Evolutionary conservation across 2,329 filamentous ascomycete species (phyloP), one percentile per base, ranked within the genome.

Genomic region (Microsporum ferrugineum): DNA sequence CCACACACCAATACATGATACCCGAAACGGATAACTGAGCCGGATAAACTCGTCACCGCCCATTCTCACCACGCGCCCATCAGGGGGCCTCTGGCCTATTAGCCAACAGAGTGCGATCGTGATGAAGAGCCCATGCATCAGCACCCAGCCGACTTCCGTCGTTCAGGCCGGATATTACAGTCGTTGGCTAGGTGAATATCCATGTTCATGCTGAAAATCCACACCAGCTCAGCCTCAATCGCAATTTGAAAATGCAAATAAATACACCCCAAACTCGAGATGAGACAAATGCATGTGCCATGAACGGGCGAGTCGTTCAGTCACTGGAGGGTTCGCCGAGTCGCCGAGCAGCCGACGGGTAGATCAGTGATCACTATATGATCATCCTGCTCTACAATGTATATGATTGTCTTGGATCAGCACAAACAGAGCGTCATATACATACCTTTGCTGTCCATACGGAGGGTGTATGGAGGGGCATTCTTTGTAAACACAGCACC

Each of bases 21-120:
- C 14, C 14, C 7, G 31, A 17, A 12, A 33, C 51, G 31, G 51
- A 23, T 34, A 55, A n/a, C n/a, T 38, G 33, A 7, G 31, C n/a
- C 51, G 51, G 51, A 34, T 17, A 55, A 36, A 55, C 51, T 55
- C 31, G 51, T 55, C 51, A 55, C 51, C 29, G 51, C 51, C 31
- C 31, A 36, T 55, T 55, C 51, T 29, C 1, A 34, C 36, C 51
- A 55, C 31, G 14, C 31, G 31, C 7, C 12, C 33, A 10, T 34
- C 51, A 17, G 17, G 7, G 14, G 8, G 51, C 14, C 51, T n/a
- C 36, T 36, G 31, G n/a, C 27, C 33, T 36, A 36, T 36, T 7
- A 55, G 51, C 51, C 51, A 55, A 55, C 51, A 55, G 51, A 55
- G 36, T 55, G 51, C 51, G 51, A 36, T 55, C 51, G 51, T 55